Conservation (phyloP, 2,329 filamentous ascomycete genomes). For the Colletotrichum cordylinicola region DNA sequence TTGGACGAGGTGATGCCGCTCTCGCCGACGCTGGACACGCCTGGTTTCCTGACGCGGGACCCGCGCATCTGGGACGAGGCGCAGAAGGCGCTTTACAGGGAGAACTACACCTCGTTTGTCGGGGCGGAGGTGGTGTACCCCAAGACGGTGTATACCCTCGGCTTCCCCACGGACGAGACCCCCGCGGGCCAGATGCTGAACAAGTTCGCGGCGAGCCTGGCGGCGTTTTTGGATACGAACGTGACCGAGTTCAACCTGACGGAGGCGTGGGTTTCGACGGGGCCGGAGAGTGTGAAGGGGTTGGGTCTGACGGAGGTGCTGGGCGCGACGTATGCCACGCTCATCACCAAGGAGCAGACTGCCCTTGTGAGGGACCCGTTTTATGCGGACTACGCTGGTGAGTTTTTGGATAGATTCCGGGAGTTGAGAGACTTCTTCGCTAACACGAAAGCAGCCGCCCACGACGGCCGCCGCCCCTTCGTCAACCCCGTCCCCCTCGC, state of each 20-base stretch:
- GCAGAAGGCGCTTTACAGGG: constrained; percentile 34
- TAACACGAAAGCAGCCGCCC: constrained; percentile 22
- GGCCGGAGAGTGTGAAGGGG: constrained; percentile 23
- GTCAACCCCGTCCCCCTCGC: constrained; percentile 39
- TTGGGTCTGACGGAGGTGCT: constrained; percentile 29
- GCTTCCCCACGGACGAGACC: constrained; percentile 26
- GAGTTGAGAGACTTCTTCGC: neutral
- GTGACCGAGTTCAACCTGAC: constrained; percentile 25
- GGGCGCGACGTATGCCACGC: constrained; percentile 37
- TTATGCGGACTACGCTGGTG: constrained; percentile 42
- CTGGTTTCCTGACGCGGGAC: constrained; percentile 46
- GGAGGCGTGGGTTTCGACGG: constrained; percentile 29
- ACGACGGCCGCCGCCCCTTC: constrained; percentile 40
- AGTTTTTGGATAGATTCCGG: neutral
- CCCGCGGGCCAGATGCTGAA: constrained; percentile 27
- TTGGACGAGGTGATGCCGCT: constrained; percentile 49
- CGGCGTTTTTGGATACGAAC: constrained; percentile 29
- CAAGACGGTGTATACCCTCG: constrained; percentile 33
- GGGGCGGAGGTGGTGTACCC: constrained; percentile 5
- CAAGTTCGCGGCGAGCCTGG: constrained; percentile 32
- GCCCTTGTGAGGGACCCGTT: constrained; percentile 42
- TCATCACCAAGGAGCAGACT: constrained; percentile 44
- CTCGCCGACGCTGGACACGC: constrained; percentile 46
- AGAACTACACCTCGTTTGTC: constrained; percentile 36
- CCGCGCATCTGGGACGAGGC: constrained; percentile 37